Conservation (phyloP, 805 yeast genomes). For the Metschnikowia amazonensis region DNA sequence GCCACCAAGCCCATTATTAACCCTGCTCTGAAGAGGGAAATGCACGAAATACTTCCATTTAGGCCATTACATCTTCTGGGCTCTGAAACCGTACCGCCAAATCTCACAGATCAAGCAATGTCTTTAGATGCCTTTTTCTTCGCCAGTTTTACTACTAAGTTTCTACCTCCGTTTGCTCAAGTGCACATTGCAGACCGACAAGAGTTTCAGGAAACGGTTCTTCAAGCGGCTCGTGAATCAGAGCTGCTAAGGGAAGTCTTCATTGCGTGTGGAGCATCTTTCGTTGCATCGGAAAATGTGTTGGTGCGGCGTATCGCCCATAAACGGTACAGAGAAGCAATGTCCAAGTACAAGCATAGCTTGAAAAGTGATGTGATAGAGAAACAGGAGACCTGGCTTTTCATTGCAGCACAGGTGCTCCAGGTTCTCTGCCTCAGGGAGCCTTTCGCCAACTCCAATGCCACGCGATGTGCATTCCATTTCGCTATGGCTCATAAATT, state of each 20-base stretch:
- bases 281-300: constrained; percentile 12
- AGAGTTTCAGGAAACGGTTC: constrained; percentile 8
- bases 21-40: not conserved
- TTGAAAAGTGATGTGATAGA: constrained; percentile 8
- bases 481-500: constrained; percentile 14
- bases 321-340: constrained; percentile 11
- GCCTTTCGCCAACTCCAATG: constrained; percentile 10
- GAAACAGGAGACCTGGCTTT: constrained; percentile 16
- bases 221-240: constrained; percentile 12
- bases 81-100: not conserved
- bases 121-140: constrained; percentile 11
- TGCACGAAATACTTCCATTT: not conserved
- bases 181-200: constrained; percentile 9
- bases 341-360: constrained; percentile 7
- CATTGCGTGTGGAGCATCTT: constrained; percentile 17
- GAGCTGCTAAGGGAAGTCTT: constrained; percentile 12
- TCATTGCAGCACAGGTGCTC: constrained; percentile 18
- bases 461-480: constrained; percentile 17
- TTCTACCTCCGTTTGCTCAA: constrained; percentile 17
- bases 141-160: constrained; percentile 8
- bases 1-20: not conserved
- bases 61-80: not conserved
- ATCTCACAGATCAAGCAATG: not conserved
- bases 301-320: constrained; percentile 8
- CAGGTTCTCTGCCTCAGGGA: constrained; percentile 16